These are phyloP conservation scores for Trypanosomatidae sp. DNA, from an alignment of 208 protist genomes.

Conservation along the genomic window DNA sequence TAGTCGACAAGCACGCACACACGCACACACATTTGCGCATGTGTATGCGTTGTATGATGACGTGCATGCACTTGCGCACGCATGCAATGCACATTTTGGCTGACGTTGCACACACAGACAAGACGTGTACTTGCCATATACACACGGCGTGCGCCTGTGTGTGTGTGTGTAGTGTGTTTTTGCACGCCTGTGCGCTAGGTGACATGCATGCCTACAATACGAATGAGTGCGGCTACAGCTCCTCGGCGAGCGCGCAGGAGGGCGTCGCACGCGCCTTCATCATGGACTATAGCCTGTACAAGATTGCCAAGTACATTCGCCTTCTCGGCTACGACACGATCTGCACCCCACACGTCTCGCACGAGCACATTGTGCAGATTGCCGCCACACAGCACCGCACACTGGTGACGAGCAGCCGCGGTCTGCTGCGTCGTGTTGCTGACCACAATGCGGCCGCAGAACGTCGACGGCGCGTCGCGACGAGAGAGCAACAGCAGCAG, in stretches of 20 bases:
- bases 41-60: too few species aligned
- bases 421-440: conserved; percentile 15
- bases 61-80: too few species aligned
- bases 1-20: too few species aligned
- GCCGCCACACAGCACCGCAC: conserved; percentile 17
- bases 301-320: conserved; percentile 64
- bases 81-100: too few species aligned
- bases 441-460: conserved; percentile 20
- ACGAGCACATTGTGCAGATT: conserved; percentile 14
- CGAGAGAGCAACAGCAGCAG: not conserved
- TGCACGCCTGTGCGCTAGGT: too few species aligned
- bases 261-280: conserved; percentile 15
- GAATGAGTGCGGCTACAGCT: too few species aligned
- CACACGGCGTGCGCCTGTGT: too few species aligned
- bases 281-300: conserved; percentile 66
- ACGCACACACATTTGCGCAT: too few species aligned
- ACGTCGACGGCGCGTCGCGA: not conserved
- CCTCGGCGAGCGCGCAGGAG: not conserved
- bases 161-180: too few species aligned
- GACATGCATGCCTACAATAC: too few species aligned
- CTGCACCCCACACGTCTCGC: conserved; percentile 24
- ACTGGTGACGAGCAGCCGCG: conserved; percentile 31
- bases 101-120: too few species aligned
- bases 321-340: conserved; percentile 59
- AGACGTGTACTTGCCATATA: too few species aligned